Base-by-base conservation (phyloP, 257 asterid species). In the Nicotiana knightiana region DNA sequence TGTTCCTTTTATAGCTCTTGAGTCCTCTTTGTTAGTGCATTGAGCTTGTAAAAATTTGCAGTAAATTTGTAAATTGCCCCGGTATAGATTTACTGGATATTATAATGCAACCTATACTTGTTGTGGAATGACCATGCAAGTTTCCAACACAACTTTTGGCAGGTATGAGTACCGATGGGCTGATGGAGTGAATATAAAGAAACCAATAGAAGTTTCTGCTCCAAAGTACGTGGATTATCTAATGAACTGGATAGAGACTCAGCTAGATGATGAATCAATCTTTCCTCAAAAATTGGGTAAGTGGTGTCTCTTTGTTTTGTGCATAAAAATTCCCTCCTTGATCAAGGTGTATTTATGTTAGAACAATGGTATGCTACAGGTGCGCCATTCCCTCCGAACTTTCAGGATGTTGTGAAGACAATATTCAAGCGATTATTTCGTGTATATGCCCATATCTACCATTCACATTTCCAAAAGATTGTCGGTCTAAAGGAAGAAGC, bases 121-220 rank as follows among this genome's bases (percentile, higher is more conserved):
- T 64, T 33, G 73, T 10, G 37, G 37, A 53, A 15, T 53, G 58
- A 53, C 18, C 58, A 15, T 53, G 0, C 58, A 53, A 53, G 1
- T 53, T 53, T 53, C 18, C 18, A 53, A 13, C 0, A 53, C 58
- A 57, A 17, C 6, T 11, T n/a, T 68, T 53, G 78, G 77, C 85
- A 93, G 97, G 90, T 92, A 89, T 3, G 97, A 93, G 88, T 93
- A 93, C 82, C 90, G 98, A 84, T 93, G 98, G 98, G 98, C 98
- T 18, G 98, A 93, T 80, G 98, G 98, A 33, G 93, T 93, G 58
- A 89, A 83, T 82, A 92, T 93, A 64, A 92, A 93, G 89, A 93
- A 93, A 85, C 98, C 97, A 4, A 92, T 93, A 6, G 97, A 91
- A 84, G 98, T 93, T 85, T 92, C 98, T 80, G 97, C 98, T 81